Evolutionary conservation across 768 basidiomycete genomes (phyloP).

Genomic region (Suillus fuscotomentosus): DNA sequence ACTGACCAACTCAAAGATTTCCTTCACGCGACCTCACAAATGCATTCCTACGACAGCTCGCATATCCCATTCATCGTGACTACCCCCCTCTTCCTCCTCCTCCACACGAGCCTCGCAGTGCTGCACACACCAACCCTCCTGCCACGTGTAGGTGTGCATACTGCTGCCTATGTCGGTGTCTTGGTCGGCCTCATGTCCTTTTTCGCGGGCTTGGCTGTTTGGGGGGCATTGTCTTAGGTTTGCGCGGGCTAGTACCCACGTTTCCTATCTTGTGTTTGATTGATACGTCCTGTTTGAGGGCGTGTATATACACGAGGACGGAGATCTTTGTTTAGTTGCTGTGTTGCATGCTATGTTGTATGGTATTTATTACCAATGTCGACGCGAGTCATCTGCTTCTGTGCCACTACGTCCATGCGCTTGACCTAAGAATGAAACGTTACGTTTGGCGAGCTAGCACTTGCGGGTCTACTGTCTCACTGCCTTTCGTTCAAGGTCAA

Average conservation of each 20-base stretch:
- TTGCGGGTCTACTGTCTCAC: neutral
- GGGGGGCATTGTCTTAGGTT: conserved; percentile 59
- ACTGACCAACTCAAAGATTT: conserved; percentile 9
- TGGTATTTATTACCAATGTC: neutral
- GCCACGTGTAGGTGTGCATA: conserved; percentile 72
- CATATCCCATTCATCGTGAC: conserved; percentile 39
- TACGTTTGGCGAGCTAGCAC: neutral
- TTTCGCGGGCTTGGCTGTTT: conserved; percentile 70
- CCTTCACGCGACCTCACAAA: conserved; percentile 3
- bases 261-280: neutral
- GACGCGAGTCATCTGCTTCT: neutral
- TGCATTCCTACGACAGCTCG: conserved; percentile 15
- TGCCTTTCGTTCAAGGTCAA: neutral
- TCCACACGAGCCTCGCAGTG: conserved; percentile 56
- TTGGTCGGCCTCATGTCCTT: conserved; percentile 66
- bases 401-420: neutral
- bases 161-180: conserved; percentile 68
- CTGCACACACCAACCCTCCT: conserved; percentile 68
- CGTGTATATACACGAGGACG: neutral
- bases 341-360: neutral
- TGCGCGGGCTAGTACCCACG: neutral
- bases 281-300: neutral
- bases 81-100: conserved; percentile 40
- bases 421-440: neutral
- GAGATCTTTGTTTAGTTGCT: neutral